phyloP scores from a whole-genome alignment of 192 early-diverging fungal genomes.

The Piromyces sp. region DNA sequence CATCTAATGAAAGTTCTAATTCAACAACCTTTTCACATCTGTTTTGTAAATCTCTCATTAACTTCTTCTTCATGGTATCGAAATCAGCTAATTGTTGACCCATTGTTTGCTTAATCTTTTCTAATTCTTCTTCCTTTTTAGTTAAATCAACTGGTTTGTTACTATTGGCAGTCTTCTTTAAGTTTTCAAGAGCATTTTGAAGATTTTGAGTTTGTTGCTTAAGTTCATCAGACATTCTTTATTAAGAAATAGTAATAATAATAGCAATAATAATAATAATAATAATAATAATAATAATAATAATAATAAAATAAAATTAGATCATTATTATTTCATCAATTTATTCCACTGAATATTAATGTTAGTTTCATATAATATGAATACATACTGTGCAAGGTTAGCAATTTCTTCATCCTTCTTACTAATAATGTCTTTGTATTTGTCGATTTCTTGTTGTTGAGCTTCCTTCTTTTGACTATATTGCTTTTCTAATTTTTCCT shows the following conservation, averaged over 20 bases:
- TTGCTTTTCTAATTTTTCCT: constrained; percentile 64
- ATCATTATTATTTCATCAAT: too few relatives aligned
- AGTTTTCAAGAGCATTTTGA: constrained; percentile 29
- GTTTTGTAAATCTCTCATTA: constrained; percentile 95
- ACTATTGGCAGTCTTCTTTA: constrained; percentile 14
- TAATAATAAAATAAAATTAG: too few relatives aligned
- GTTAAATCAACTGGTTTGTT: constrained; percentile 21
- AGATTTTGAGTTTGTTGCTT: constrained; percentile 37
- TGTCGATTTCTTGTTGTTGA: constrained; percentile 55
- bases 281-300: too few relatives aligned
- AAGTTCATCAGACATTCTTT: constrained; percentile 17
- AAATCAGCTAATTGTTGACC: constrained; percentile 73
- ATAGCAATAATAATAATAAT: too few relatives aligned
- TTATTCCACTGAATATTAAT: too few relatives aligned
- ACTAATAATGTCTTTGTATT: constrained; percentile 47
- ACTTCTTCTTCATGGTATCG: constrained; percentile 93
- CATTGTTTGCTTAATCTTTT: constrained; percentile 59
- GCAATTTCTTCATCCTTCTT: constrained; percentile 40
- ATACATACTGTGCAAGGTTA: constrained; percentile 14
- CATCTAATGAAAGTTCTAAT: constrained; percentile 91
- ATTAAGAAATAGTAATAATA: too few relatives aligned
- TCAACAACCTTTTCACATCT: constrained; percentile 91
- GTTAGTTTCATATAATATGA: too few relatives aligned
- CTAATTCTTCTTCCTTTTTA: constrained; percentile 58
- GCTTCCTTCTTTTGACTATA: constrained; percentile 60